Evolutionary conservation across 495 filamentous ascomycete species (phyloP).

Genomic region (Penicillium ochrochloron): DNA sequence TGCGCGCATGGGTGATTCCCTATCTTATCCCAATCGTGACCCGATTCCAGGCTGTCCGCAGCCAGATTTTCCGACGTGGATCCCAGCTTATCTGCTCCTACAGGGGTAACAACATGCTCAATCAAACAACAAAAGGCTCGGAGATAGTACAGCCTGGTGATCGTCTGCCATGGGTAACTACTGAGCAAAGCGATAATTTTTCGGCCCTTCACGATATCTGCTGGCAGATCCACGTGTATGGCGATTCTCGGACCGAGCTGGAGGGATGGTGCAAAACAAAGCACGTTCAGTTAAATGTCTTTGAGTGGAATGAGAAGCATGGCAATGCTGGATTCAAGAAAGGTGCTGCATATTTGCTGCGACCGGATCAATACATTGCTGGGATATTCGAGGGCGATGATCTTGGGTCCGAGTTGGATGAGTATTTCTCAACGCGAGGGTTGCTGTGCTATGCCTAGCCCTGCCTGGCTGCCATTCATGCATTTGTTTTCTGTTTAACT

Average conservation of each 20-base stretch:
- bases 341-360: slow-evolving; percentile 39
- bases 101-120: slow-evolving; percentile 29
- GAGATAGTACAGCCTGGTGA: slow-evolving; percentile 38
- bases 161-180: slow-evolving; percentile 41
- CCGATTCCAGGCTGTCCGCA: slow-evolving; percentile 24
- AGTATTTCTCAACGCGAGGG: slow-evolving; percentile 24
- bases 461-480: neutral
- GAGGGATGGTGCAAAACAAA: slow-evolving; percentile 36
- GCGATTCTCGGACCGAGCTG: slow-evolving; percentile 20
- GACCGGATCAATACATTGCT: slow-evolving; percentile 45
- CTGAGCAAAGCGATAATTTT: slow-evolving; percentile 36
- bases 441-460: slow-evolving; percentile 15
- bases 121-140: slow-evolving; percentile 10
- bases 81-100: slow-evolving; percentile 43
- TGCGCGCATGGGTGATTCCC: slow-evolving; percentile 40
- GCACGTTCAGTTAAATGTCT: slow-evolving; percentile 26
- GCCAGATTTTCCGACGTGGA: slow-evolving; percentile 29
- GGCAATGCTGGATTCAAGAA: slow-evolving; percentile 27
- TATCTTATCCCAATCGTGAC: slow-evolving; percentile 31
- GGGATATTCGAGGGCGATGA: slow-evolving; percentile 26
- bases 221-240: slow-evolving; percentile 47
- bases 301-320: slow-evolving; percentile 35
- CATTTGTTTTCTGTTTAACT: neutral
- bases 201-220: slow-evolving; percentile 32
- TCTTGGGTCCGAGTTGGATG: slow-evolving; percentile 16